phyloP scores from a whole-genome alignment of 2,329 filamentous ascomycete species.

The Claviceps purpurea region DNA sequence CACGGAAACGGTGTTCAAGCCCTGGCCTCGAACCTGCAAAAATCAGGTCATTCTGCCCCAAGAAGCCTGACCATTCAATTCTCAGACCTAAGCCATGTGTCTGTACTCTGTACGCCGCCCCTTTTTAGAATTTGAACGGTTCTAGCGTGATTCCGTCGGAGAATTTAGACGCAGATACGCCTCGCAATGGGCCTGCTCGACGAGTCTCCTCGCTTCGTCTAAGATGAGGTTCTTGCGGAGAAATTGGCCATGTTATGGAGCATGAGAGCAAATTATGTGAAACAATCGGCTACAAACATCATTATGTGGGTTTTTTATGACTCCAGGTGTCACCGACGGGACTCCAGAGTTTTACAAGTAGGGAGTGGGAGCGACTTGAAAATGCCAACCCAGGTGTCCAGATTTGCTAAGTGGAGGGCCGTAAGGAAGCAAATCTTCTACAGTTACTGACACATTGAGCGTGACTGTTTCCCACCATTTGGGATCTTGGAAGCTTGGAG shows the following conservation, averaged over 20 bases:
- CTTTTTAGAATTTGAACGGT: background rate
- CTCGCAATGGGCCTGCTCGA: background rate
- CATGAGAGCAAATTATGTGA: background rate
- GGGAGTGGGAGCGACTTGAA: background rate
- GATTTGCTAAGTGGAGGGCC: background rate
- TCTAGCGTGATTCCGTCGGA: conserved; percentile 7
- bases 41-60: background rate
- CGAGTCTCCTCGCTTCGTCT: background rate
- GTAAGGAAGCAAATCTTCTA: background rate
- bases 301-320: background rate
- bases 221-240: background rate
- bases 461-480: background rate
- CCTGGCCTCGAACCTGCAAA: background rate
- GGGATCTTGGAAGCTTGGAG: background rate
- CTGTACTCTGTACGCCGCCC: conserved; percentile 1
- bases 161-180: conserved; percentile 1
- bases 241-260: background rate
- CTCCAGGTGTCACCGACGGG: background rate
- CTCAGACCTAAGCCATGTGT: conserved; percentile 2
- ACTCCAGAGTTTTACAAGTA: background rate
- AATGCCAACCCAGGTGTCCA: background rate
- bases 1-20: background rate
- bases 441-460: background rate
- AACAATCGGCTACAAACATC: conserved; percentile 2
- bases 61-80: background rate